These are phyloP conservation scores for Letharia columbiana DNA, from an alignment of 495 filamentous ascomycete species.

Conservation along the genomic window DNA sequence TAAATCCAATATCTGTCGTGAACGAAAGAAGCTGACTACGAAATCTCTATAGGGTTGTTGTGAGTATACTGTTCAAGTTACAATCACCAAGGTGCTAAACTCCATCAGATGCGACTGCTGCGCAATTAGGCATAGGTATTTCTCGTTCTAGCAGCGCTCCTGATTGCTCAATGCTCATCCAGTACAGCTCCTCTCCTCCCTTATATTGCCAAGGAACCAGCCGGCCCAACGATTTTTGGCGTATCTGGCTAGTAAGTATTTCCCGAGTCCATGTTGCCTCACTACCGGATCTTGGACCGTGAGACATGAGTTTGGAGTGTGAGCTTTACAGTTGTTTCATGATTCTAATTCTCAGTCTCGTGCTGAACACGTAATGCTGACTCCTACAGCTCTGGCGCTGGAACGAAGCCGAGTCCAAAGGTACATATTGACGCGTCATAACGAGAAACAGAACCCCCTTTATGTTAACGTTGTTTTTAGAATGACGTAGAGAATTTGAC, in stretches of 20 bases:
- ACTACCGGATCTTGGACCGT: background rate
- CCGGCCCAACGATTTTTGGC: conserved; percentile 81
- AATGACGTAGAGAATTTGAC: conserved; percentile 85
- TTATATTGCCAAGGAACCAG: conserved; percentile 42
- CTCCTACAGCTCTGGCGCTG: conserved; percentile 59
- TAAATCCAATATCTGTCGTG: background rate
- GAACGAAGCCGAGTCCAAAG: conserved; percentile 89
- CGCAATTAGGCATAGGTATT: conserved; percentile 56
- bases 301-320: background rate
- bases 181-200: conserved; percentile 70
- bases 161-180: background rate
- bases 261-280: background rate
- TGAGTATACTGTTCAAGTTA: background rate
- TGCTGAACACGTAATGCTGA: background rate
- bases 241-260: conserved; percentile 64
- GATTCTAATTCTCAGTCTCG: background rate
- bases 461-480: conserved; percentile 17
- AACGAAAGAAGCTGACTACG: background rate
- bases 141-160: background rate
- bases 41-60: background rate
- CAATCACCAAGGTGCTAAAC: background rate
- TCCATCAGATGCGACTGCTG: conserved; percentile 61
- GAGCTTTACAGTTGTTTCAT: background rate
- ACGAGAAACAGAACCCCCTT: too few species aligned
- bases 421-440: background rate